Conservation (phyloP, 1,139 yeast species). For the Meyerozyma guilliermondii region DNA sequence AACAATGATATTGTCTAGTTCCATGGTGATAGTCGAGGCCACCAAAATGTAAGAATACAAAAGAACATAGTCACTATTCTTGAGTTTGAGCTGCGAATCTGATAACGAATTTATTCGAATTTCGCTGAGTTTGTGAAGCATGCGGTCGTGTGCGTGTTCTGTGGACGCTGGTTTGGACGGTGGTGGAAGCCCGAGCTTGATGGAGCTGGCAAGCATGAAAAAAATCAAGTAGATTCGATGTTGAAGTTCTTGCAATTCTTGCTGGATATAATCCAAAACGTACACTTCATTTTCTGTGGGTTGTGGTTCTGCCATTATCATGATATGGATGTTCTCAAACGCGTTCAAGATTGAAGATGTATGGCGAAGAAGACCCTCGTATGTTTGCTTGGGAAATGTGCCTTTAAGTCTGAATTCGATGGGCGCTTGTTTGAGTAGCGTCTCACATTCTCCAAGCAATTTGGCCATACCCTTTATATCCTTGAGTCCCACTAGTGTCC, state of each 20-base stretch:
- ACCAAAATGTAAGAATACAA: conserved; percentile 72
- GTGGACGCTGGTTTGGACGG: conserved; percentile 77
- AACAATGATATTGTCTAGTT: conserved; percentile 53
- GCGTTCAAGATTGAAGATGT: conserved; percentile 72
- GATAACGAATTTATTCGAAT: conserved; percentile 24
- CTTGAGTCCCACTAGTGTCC: conserved; percentile 42
- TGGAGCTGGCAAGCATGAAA: conserved; percentile 74
- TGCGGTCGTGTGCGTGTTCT: conserved; percentile 67
- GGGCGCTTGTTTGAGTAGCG: conserved; percentile 66
- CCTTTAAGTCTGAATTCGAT: conserved; percentile 74
- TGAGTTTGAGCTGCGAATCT: conserved; percentile 22
- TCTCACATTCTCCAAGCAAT: conserved; percentile 58
- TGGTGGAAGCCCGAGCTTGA: conserved; percentile 69
- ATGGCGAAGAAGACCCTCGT: conserved; percentile 44
- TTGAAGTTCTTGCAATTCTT: conserved; percentile 65
- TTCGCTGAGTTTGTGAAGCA: conserved; percentile 58
- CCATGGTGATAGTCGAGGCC: conserved; percentile 61
- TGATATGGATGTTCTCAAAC: conserved; percentile 63
- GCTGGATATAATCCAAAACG: conserved; percentile 50
- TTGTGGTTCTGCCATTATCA: conserved; percentile 58
- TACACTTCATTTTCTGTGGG: conserved; percentile 50
- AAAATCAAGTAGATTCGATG: conserved; percentile 68
- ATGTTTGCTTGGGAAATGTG: conserved; percentile 53
- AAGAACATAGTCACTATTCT: conserved; percentile 67
- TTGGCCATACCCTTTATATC: conserved; percentile 51